Evolutionary conservation across 2,329 filamentous ascomycete species (phyloP), one percentile per base, ranked within the genome.

Genomic region (Monosporascus cannonballus): DNA sequence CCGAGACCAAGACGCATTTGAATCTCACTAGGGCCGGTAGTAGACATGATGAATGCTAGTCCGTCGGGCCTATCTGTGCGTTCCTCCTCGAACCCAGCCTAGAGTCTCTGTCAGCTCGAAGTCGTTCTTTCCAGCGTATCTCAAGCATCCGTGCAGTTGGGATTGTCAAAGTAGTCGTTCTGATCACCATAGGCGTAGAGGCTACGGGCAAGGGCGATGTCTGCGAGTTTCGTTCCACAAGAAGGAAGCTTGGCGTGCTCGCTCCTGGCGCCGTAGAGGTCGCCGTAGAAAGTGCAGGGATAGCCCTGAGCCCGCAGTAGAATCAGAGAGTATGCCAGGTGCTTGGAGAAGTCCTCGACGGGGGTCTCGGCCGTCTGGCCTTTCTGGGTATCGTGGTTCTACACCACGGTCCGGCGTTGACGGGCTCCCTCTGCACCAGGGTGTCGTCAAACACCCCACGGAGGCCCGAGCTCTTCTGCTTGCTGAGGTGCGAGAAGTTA

Each of bases 281-380:
- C 86, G 36, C 86, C 86, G 66, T 86, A 89, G 69, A 87, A 89
- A 36, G 87, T 71, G 60, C 83, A 87, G 0, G 86, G 86, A 54
- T 83, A 80, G 22, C 85, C 85, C 20, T 79, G 49, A 14, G 45
- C 38, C 7, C 84, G 78, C 25, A 90, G 79, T 1, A 91, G 78
- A 51, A 90, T 89, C 45, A 90, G 75, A 0, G 85, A 73, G 66
- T 90, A 89, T 14, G 86, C 87, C 17, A 90, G 74, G 0, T 85
- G 79, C 67, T 89, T 89, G 73, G 90, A 87, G 70, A 80, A 85
- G 25, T 76, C 73, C 51, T 82, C 77, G 41, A 90, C 80, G 1
- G 79, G 79, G 0, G 83, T 80, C 59, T 80, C 56, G 9, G 73
- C 64, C 3, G 69, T 67, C 49, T 73, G 70, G 56, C 67, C 67